phyloP scores from a whole-genome alignment of 2,329 filamentous ascomycete species.

The Alternaria alternata region DNA sequence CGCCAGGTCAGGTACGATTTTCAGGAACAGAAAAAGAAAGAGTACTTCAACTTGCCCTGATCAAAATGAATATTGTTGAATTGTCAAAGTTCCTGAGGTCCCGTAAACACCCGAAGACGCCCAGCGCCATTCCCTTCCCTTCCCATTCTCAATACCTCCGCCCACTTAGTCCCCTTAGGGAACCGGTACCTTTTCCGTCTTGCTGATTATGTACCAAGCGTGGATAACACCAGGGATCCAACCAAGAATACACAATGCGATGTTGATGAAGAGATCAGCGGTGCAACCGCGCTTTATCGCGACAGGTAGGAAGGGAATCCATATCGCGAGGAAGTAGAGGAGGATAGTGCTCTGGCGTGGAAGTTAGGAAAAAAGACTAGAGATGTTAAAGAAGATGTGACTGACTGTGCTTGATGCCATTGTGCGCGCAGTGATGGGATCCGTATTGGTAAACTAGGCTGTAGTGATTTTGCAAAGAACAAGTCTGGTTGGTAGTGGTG shows the following conservation, averaged over 20 bases:
- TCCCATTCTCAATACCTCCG: not conserved
- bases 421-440: not conserved
- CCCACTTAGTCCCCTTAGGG: not conserved
- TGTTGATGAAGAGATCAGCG: constrained; percentile 54
- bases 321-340: constrained; percentile 44
- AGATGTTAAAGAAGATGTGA: not conserved
- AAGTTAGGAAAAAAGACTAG: not conserved
- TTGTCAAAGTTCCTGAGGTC: too few species aligned
- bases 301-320: constrained; percentile 52
- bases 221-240: constrained; percentile 45
- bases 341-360: constrained; percentile 30
- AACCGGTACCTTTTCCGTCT: constrained; percentile 16
- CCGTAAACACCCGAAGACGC: not conserved
- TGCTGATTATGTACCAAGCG: constrained; percentile 38
- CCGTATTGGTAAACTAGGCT: not conserved
- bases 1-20: not conserved
- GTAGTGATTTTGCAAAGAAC: not conserved
- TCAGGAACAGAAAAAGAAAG: not conserved
- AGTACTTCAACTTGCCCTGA: too few species aligned
- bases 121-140: not conserved
- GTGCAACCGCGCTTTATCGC: constrained; percentile 51
- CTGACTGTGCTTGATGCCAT: constrained; percentile 25
- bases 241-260: constrained; percentile 48
- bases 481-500: not conserved
- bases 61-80: too few species aligned